These are phyloP conservation scores for Gossypium lobatum DNA, from an alignment of 441 rosid genomes.

Conservation along the genomic window DNA sequence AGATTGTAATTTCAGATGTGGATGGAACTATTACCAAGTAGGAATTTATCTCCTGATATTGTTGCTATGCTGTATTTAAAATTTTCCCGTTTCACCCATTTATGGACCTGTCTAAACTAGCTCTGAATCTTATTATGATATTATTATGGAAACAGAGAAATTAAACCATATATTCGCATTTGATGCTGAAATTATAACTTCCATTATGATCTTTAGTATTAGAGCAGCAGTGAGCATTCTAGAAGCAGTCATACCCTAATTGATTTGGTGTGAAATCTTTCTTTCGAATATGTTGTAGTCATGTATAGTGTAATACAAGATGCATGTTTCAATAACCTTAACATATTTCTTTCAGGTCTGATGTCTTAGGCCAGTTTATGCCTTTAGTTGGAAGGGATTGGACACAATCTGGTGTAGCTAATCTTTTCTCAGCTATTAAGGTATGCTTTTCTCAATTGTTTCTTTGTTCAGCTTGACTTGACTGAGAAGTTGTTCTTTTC, in stretches of 20 bases:
- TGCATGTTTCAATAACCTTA: conserved; percentile 15
- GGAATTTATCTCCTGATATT: conserved; percentile 9
- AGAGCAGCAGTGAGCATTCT: conserved; percentile 4
- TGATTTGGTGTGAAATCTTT: conserved; percentile 7
- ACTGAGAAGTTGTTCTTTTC: neutral
- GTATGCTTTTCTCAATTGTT: conserved; percentile 26
- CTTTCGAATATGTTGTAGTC: neutral
- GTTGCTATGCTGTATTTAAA: neutral
- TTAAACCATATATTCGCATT: neutral
- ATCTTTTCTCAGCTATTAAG: conserved; percentile 83
- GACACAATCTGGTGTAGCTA: conserved; percentile 92
- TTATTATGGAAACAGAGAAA: neutral
- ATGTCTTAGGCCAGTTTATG: conserved; percentile 92
- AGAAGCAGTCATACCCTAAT: neutral
- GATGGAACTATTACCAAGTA: conserved; percentile 95
- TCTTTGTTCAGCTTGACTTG: neutral
- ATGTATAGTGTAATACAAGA: neutral
- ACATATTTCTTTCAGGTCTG: conserved; percentile 56
- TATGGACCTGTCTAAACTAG: neutral
- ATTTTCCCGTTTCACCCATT: neutral
- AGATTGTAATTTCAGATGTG: conserved; percentile 85
- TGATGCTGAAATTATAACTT: neutral
- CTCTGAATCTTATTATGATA: neutral
- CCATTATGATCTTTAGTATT: neutral
- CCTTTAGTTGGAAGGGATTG: conserved; percentile 95